Evolutionary conservation across 2,329 filamentous ascomycete species (phyloP).

Genomic region (Botryotinia globosa): DNA sequence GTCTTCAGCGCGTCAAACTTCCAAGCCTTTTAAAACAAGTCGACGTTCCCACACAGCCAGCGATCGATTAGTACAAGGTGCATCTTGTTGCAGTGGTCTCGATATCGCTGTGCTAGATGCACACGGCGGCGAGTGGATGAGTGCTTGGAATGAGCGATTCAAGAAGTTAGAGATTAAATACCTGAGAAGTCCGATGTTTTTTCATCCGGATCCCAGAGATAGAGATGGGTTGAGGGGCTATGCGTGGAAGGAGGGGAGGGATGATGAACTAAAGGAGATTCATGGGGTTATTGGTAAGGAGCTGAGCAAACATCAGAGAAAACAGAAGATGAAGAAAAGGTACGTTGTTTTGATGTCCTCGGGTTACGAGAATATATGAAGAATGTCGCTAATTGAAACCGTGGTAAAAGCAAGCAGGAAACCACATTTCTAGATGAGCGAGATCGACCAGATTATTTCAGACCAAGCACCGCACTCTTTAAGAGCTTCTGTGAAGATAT

Average conservation of each 20-base stretch:
- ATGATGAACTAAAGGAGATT: conserved; percentile 66
- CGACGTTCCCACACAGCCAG: conserved; percentile 40
- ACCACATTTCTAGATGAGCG: conserved; percentile 53
- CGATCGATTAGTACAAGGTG: conserved; percentile 34
- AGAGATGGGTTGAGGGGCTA: conserved; percentile 70
- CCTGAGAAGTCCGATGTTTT: conserved; percentile 77
- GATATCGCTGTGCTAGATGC: conserved; percentile 65
- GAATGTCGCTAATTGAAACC: conserved; percentile 21
- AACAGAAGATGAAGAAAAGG: conserved; percentile 51
- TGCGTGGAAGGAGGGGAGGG: conserved; percentile 56
- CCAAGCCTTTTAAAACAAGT: conserved; percentile 34
- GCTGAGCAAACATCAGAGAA: conserved; percentile 75
- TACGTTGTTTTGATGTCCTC: conserved; percentile 38
- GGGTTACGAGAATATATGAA: neutral
- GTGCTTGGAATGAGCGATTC: conserved; percentile 69
- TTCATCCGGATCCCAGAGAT: conserved; percentile 74
- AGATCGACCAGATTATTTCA: conserved; percentile 68
- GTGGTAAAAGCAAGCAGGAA: conserved; percentile 39
- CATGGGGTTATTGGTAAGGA: conserved; percentile 74
- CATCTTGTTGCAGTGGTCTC: conserved; percentile 23
- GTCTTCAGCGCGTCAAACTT: conserved; percentile 54
- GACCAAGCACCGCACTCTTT: conserved; percentile 61
- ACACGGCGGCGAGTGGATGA: conserved; percentile 62
- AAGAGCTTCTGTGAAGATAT: conserved; percentile 59
- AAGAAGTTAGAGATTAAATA: conserved; percentile 66